These are phyloP conservation scores for Tolypocladium amazonense DNA, from an alignment of 2,329 filamentous ascomycete species.

Conservation along the genomic window DNA sequence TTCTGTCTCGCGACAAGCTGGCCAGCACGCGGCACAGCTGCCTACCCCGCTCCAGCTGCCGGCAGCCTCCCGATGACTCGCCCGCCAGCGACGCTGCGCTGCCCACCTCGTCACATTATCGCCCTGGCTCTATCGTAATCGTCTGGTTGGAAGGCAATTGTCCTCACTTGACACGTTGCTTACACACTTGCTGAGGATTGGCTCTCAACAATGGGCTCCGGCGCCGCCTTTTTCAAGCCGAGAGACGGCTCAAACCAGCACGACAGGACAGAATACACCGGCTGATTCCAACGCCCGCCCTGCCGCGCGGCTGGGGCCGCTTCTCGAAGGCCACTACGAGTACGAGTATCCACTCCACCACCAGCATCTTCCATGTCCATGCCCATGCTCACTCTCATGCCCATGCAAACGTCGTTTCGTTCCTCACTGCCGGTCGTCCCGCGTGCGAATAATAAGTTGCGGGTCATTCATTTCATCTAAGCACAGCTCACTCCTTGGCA, in stretches of 20 bases:
- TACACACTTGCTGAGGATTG: neutral
- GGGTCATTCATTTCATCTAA: neutral
- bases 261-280: neutral
- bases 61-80: neutral
- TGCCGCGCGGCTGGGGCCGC: neutral
- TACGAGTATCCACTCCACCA: neutral
- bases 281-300: neutral
- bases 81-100: neutral
- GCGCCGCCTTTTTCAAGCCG: neutral
- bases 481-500: neutral
- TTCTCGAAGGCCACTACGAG: neutral
- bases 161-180: neutral
- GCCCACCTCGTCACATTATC: neutral
- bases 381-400: neutral
- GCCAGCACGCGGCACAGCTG: neutral
- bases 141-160: neutral
- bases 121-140: neutral
- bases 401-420: neutral
- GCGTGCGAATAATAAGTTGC: neutral
- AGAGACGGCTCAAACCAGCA: neutral
- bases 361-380: neutral
- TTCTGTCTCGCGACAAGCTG: constrained; percentile 1
- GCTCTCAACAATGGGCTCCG: neutral
- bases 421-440: neutral
- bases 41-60: constrained; percentile 1